phyloP scores from a whole-genome alignment of 1,284 basidiomycete species.

The Spongispora temasekensis region DNA sequence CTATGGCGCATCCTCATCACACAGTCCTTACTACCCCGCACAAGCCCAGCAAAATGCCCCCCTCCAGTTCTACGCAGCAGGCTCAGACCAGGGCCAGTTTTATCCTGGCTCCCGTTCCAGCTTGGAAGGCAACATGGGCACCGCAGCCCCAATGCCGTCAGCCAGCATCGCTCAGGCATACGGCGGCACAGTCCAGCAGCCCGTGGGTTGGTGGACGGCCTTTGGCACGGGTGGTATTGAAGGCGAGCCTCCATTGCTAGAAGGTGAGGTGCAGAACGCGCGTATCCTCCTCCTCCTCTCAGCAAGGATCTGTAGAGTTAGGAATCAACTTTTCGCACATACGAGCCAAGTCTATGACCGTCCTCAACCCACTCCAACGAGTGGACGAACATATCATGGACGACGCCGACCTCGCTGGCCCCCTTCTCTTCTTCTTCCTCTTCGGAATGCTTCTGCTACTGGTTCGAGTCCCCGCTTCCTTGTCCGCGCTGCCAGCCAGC shows the following conservation, averaged over 20 bases:
- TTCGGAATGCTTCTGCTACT: slow-evolving; percentile 91
- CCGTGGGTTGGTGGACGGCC: slow-evolving; percentile 89
- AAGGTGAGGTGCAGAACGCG: slow-evolving; percentile 58
- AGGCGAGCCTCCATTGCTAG: slow-evolving; percentile 88
- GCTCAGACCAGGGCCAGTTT: slow-evolving; percentile 54
- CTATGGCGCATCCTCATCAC: slow-evolving; percentile 58
- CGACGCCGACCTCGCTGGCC: slow-evolving; percentile 97
- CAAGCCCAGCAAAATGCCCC: slow-evolving; percentile 53
- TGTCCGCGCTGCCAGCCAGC: background rate
- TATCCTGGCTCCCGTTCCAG: slow-evolving; percentile 72
- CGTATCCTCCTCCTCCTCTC: background rate
- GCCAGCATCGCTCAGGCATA: slow-evolving; percentile 49
- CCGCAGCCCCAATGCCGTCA: slow-evolving; percentile 56
- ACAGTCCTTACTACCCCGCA: slow-evolving; percentile 57
- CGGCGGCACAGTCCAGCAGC: slow-evolving; percentile 65
- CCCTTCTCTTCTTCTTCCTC: slow-evolving; percentile 91
- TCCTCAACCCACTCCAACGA: slow-evolving; percentile 87
- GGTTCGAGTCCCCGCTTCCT: slow-evolving; percentile 54
- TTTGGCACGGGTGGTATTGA: slow-evolving; percentile 96
- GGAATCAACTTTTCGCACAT: slow-evolving; percentile 99
- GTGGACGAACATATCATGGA: slow-evolving; percentile 98
- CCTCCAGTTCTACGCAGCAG: slow-evolving; percentile 72
- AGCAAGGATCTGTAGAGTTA: slow-evolving; percentile 63
- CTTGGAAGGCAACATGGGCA: slow-evolving; percentile 66
- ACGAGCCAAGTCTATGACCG: slow-evolving; percentile 90